Percentiles rank a stretch among this genome's conserved stretches.
These are phyloP conservation scores for Septoria petroselini DNA, from an alignment of 2,329 filamentous ascomycete species.

Conservation along the genomic window DNA sequence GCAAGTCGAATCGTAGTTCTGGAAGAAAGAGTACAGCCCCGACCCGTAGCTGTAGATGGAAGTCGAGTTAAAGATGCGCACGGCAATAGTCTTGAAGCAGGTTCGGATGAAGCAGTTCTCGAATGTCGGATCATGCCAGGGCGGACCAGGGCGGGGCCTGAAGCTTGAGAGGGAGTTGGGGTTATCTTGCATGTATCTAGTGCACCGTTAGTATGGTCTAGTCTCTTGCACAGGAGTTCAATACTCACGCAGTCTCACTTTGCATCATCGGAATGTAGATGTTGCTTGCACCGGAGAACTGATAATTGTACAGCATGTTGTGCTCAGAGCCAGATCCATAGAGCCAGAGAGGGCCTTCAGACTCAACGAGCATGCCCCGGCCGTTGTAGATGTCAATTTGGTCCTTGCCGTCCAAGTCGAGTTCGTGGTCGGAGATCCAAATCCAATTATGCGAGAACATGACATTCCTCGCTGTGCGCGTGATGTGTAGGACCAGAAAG, in stretches of 20 bases:
- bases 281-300: slow-evolving; percentile 71
- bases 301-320: slow-evolving; percentile 71
- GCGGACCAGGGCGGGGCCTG: slow-evolving; percentile 48
- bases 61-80: slow-evolving; percentile 64
- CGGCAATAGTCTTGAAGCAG: slow-evolving; percentile 74
- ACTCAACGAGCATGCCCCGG: slow-evolving; percentile 73
- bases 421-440: slow-evolving; percentile 89
- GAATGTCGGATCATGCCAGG: slow-evolving; percentile 68
- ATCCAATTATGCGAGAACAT: slow-evolving; percentile 81
- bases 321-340: slow-evolving; percentile 69
- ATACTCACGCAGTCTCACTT: slow-evolving; percentile 71
- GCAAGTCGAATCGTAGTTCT: slow-evolving; percentile 53
- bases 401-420: slow-evolving; percentile 67
- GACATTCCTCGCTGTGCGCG: slow-evolving; percentile 61
- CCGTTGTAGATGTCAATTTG: slow-evolving; percentile 85
- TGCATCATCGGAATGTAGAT: slow-evolving; percentile 82
- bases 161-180: slow-evolving; percentile 69
- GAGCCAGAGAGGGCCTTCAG: slow-evolving; percentile 43
- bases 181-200: slow-evolving; percentile 71
- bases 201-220: not conserved
- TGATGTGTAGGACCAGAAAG: slow-evolving; percentile 55
- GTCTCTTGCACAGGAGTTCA: no score
- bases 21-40: slow-evolving; percentile 58
- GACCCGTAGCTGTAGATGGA: slow-evolving; percentile 48
- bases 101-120: slow-evolving; percentile 49